Evolutionary conservation across 2,329 filamentous ascomycete genomes (phyloP).

Genomic region (Fusarium pseudograminearum): DNA sequence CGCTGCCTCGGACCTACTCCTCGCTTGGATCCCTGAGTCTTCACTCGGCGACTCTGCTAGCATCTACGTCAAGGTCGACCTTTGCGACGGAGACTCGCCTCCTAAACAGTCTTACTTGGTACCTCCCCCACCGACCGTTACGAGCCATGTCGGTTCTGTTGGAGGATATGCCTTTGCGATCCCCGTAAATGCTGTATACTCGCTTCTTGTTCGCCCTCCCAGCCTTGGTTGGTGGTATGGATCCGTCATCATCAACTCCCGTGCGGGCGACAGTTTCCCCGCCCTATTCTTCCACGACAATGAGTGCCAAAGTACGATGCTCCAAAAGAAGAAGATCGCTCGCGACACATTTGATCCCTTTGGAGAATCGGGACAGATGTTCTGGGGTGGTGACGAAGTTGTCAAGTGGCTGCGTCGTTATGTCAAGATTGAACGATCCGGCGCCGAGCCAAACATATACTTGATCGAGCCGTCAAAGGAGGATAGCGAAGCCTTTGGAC

Average conservation of each 20-base stretch:
- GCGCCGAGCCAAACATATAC: slow-evolving; percentile 90
- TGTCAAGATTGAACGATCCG: slow-evolving; percentile 83
- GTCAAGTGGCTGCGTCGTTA: slow-evolving; percentile 90
- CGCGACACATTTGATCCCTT: slow-evolving; percentile 92
- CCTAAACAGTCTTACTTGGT: slow-evolving; percentile 91
- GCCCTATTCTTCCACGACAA: slow-evolving; percentile 98
- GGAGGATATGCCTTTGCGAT: slow-evolving; percentile 93
- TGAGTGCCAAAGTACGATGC: slow-evolving; percentile 94
- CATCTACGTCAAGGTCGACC: slow-evolving; percentile 95
- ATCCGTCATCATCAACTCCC: slow-evolving; percentile 91
- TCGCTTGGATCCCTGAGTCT: slow-evolving; percentile 94
- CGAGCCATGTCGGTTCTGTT: slow-evolving; percentile 75
- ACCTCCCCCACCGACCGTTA: slow-evolving; percentile 88
- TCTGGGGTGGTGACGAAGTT: slow-evolving; percentile 98
- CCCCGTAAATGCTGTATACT: slow-evolving; percentile 90
- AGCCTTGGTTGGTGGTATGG: slow-evolving; percentile 99
- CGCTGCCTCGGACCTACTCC: slow-evolving; percentile 78
- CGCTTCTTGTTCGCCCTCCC: slow-evolving; percentile 87
- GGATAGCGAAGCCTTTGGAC: slow-evolving; percentile 84
- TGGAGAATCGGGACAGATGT: slow-evolving; percentile 84
- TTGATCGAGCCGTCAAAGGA: slow-evolving; percentile 88
- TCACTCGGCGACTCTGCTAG: slow-evolving; percentile 86
- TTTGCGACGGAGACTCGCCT: slow-evolving; percentile 82
- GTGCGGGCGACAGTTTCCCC: slow-evolving; percentile 91
- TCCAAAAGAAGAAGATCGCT: slow-evolving; percentile 89